Evolutionary conservation across 1,284 basidiomycete genomes (phyloP).

Genomic region (Tylopilus sp.): DNA sequence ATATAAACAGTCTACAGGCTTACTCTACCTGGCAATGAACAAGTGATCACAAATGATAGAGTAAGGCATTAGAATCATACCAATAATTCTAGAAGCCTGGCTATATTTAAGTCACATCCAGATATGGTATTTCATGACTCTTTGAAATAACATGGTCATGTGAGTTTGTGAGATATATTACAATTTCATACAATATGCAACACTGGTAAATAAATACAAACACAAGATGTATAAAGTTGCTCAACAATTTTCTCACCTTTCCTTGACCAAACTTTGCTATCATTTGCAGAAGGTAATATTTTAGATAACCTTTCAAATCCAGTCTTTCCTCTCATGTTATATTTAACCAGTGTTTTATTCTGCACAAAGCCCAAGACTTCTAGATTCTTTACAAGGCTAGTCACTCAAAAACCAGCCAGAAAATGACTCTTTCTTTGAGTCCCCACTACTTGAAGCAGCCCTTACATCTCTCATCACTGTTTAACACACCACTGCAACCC

Average conservation of each 20-base stretch:
- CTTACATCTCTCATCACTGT: slow-evolving; percentile 1
- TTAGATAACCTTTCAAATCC: neutral
- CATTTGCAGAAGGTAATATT: slow-evolving; percentile 3
- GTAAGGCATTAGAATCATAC: no score
- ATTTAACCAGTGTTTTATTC: neutral
- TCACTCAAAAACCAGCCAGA: neutral
- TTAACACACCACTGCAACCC: slow-evolving; percentile 4
- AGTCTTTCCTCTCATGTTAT: neutral
- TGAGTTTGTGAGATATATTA: no score
- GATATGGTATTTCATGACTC: no score
- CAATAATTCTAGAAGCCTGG: no score
- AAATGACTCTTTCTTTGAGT: slow-evolving; percentile 20
- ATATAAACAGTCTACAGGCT: no score
- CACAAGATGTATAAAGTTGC: no score
- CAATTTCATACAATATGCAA: slow-evolving; percentile 18
- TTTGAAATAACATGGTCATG: no score
- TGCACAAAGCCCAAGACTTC: neutral
- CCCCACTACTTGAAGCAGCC: slow-evolving; percentile 11
- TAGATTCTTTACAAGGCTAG: neutral
- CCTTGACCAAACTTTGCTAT: no score
- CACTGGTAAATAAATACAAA: slow-evolving; percentile 18
- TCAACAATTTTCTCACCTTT: no score
- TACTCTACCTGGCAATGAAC: no score
- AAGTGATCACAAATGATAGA: no score
- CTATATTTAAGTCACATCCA: no score